Conservation (phyloP, 1,284 basidiomycete genomes). For the Somion occarium region DNA sequence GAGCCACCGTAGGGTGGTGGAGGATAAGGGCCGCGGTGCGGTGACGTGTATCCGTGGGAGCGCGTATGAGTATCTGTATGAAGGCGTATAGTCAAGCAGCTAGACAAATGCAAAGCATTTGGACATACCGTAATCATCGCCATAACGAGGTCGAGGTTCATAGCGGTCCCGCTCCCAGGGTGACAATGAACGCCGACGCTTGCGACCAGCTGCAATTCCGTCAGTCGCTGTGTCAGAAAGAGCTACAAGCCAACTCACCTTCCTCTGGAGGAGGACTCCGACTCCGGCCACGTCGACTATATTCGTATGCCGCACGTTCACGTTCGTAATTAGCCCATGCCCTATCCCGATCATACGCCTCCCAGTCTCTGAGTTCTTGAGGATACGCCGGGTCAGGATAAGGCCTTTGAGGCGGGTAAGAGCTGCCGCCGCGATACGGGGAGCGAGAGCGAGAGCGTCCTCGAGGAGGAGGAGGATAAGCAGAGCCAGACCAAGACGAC, state of each 20-base stretch:
- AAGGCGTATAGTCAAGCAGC: conserved; percentile 10
- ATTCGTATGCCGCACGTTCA: conserved; percentile 58
- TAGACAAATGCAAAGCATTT: neutral
- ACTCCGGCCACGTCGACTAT: conserved; percentile 62
- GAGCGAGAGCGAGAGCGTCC: conserved; percentile 79
- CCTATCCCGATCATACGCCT: conserved; percentile 66
- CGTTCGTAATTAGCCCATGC: conserved; percentile 60
- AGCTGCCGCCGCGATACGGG: conserved; percentile 43
- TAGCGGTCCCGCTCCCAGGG: conserved; percentile 79
- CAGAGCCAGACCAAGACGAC: conserved; percentile 59
- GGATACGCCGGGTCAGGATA: conserved; percentile 51
- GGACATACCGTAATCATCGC: conserved; percentile 72
- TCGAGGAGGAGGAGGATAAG: conserved; percentile 63
- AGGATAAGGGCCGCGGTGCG: conserved; percentile 47
- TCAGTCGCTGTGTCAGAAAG: conserved; percentile 6
- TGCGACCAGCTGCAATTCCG: conserved; percentile 49
- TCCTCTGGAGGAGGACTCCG: conserved; percentile 69
- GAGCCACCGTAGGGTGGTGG: conserved; percentile 36
- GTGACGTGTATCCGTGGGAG: conserved; percentile 57
- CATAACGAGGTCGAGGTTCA: conserved; percentile 76
- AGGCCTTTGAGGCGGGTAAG: conserved; percentile 42
- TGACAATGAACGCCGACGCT: conserved; percentile 81
- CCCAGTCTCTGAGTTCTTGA: conserved; percentile 64
- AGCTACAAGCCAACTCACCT: conserved; percentile 37
- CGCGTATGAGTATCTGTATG: conserved; percentile 59